These are phyloP conservation scores for Talaromyces pinophilus DNA, from an alignment of 2,329 filamentous ascomycete genomes.

Conservation along the genomic window DNA sequence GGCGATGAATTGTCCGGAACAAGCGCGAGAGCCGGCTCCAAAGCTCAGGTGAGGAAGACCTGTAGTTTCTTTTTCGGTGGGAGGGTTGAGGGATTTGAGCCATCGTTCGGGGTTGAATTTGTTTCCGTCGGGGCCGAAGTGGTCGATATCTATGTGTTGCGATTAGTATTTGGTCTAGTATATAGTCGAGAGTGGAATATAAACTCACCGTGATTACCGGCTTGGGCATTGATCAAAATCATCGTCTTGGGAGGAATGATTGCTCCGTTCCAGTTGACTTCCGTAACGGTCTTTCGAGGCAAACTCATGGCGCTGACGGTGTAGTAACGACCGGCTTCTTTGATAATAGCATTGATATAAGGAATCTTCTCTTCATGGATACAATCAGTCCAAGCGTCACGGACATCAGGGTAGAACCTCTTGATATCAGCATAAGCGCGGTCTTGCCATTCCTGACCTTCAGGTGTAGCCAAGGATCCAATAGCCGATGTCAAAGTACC, in stretches of 20 bases:
- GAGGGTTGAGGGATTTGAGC: conserved; percentile 48
- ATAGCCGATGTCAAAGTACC: conserved; percentile 61
- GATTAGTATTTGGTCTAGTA: neutral
- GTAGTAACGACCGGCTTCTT: conserved; percentile 73
- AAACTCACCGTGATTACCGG: conserved; percentile 58
- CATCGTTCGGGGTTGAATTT: conserved; percentile 68
- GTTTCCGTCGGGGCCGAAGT: conserved; percentile 59
- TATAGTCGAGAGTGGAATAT: no score
- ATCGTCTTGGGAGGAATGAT: conserved; percentile 71
- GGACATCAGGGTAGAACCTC: conserved; percentile 58
- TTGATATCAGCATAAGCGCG: conserved; percentile 68
- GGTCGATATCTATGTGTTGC: conserved; percentile 53
- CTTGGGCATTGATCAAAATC: conserved; percentile 74
- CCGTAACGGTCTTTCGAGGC: conserved; percentile 66
- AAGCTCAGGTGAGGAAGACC: conserved; percentile 60
- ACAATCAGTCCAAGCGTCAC: conserved; percentile 59
- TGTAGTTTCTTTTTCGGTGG: conserved; percentile 45
- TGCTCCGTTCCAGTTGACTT: conserved; percentile 65
- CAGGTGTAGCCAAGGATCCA: conserved; percentile 13
- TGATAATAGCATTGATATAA: conserved; percentile 72
- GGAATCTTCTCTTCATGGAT: conserved; percentile 69
- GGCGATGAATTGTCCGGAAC: conserved; percentile 59
- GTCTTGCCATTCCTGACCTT: conserved; percentile 49
- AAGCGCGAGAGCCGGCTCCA: conserved; percentile 60
- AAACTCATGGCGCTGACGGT: conserved; percentile 73